Evolutionary conservation across 2,329 filamentous ascomycete species (phyloP).

Genomic region (Torrubiella hemipterigena): DNA sequence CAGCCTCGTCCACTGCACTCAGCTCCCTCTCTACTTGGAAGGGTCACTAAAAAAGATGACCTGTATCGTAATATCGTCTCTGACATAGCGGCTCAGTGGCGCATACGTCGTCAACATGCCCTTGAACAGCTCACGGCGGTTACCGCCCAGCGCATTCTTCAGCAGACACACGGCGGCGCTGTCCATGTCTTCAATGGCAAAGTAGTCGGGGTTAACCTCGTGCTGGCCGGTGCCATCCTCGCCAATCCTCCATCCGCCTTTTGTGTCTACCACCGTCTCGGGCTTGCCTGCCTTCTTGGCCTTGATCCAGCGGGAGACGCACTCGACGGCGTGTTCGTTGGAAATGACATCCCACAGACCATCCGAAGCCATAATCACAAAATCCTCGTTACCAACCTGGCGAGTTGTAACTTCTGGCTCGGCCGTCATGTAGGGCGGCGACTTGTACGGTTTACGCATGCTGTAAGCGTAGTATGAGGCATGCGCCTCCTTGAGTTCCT

Average conservation of each 20-base stretch:
- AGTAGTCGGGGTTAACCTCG: slow-evolving; percentile 34
- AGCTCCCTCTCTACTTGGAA: slow-evolving; percentile 2
- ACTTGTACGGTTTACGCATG: slow-evolving; percentile 29
- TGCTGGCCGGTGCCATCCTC: slow-evolving; percentile 12
- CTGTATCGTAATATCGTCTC: slow-evolving; percentile 75
- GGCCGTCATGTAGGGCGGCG: slow-evolving; percentile 57
- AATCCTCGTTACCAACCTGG: slow-evolving; percentile 34
- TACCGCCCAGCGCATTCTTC: slow-evolving; percentile 69
- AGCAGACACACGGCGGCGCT: slow-evolving; percentile 74
- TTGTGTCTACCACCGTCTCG: slow-evolving; percentile 11
- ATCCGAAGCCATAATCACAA: slow-evolving; percentile 55
- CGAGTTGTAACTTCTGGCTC: slow-evolving; percentile 51
- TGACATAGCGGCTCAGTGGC: slow-evolving; percentile 50
- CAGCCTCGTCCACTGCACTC: background rate
- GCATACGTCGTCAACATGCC: slow-evolving; percentile 60
- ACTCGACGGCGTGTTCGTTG: slow-evolving; percentile 43
- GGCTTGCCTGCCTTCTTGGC: slow-evolving; percentile 14
- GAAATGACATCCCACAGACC: slow-evolving; percentile 53
- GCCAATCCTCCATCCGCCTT: slow-evolving; percentile 5
- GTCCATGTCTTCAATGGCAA: slow-evolving; percentile 60
- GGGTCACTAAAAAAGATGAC: slow-evolving; percentile 51
- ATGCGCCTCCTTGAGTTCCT: slow-evolving; percentile 19
- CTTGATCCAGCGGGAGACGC: slow-evolving; percentile 42
- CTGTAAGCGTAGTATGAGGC: slow-evolving; percentile 36
- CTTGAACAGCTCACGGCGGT: slow-evolving; percentile 59